Evolutionary conservation across 2,329 filamentous ascomycete genomes (phyloP).

Genomic region (Sphaerulina vaccinii): DNA sequence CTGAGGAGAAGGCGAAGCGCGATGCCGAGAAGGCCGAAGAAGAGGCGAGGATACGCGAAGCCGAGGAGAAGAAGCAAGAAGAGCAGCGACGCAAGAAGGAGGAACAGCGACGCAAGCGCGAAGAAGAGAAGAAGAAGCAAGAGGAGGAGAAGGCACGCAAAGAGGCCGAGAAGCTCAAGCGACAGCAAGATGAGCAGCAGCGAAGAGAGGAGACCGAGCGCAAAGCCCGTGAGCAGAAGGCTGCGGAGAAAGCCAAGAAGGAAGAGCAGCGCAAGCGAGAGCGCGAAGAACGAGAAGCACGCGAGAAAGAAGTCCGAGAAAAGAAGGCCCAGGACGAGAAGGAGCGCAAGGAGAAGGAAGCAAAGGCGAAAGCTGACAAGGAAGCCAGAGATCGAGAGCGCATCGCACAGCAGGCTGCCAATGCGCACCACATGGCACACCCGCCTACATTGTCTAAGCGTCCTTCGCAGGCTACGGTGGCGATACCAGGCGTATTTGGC

Average conservation of each 20-base stretch:
- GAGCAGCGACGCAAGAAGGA: slow-evolving; percentile 81
- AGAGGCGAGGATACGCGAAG: slow-evolving; percentile 71
- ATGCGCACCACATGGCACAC: slow-evolving; percentile 36
- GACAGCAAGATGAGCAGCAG: slow-evolving; percentile 80
- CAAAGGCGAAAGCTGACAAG: slow-evolving; percentile 45
- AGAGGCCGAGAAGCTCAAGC: slow-evolving; percentile 78
- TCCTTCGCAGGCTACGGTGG: slow-evolving; percentile 56
- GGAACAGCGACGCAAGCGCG: slow-evolving; percentile 86
- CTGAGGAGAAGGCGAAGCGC: slow-evolving; percentile 85
- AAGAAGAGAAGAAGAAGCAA: slow-evolving; percentile 83
- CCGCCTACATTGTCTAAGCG: slow-evolving; percentile 51
- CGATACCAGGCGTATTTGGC: slow-evolving; percentile 54
- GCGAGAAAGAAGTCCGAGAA: slow-evolving; percentile 74
- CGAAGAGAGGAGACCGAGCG: slow-evolving; percentile 81
- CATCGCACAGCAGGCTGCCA: slow-evolving; percentile 43
- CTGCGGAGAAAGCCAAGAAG: slow-evolving; percentile 74
- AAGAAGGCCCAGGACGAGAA: slow-evolving; percentile 58
- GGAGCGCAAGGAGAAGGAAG: slow-evolving; percentile 63
- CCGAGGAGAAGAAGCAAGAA: slow-evolving; percentile 75
- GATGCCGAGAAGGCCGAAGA: slow-evolving; percentile 89
- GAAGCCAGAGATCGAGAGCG: slow-evolving; percentile 40
- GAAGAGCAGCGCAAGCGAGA: slow-evolving; percentile 75
- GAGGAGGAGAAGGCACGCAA: slow-evolving; percentile 84
- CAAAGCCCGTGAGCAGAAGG: slow-evolving; percentile 75
- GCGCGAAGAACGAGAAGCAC: slow-evolving; percentile 59